Evolutionary conservation across 768 basidiomycete genomes (phyloP).

Genomic region (Rossbeevera mucosa): DNA sequence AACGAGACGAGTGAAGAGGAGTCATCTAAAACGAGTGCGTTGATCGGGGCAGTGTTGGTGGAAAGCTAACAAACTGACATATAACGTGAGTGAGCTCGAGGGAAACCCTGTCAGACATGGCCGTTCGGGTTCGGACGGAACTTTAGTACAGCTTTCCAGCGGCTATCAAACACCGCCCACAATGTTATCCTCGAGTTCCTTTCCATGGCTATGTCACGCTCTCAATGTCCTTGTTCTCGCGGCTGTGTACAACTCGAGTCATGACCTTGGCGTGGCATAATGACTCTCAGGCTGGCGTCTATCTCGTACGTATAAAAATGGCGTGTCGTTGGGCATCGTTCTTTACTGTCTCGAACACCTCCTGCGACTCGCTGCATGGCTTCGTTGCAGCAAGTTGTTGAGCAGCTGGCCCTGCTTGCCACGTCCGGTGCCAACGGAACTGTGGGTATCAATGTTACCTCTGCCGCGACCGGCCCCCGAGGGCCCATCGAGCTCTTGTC

Average conservation of each 20-base stretch:
- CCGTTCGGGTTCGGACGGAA: neutral
- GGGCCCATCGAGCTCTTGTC: slow-evolving; percentile 27
- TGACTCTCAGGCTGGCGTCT: neutral
- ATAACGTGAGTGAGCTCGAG: slow-evolving; percentile 66
- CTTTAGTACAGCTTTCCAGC: neutral
- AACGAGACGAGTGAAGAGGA: slow-evolving; percentile 55
- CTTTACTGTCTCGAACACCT: neutral
- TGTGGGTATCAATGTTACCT: slow-evolving; percentile 13
- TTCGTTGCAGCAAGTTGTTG: slow-evolving; percentile 27
- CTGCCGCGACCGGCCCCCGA: slow-evolving; percentile 5
- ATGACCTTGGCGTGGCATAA: neutral
- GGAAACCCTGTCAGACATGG: slow-evolving; percentile 34
- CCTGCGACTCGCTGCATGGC: slow-evolving; percentile 13
- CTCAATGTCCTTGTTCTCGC: neutral
- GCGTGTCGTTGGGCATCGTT: neutral
- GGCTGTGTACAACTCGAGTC: slow-evolving; percentile 13
- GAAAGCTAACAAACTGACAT: slow-evolving; percentile 41
- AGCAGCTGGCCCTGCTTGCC: slow-evolving; percentile 26
- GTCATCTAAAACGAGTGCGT: slow-evolving; percentile 48
- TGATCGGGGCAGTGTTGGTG: slow-evolving; percentile 1
- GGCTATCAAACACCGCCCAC: neutral
- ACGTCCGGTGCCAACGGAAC: slow-evolving; percentile 11
- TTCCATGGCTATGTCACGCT: slow-evolving; percentile 2
- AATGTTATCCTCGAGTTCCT: neutral
- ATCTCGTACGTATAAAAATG: slow-evolving; percentile 12